Percentiles rank a stretch among this genome's conserved stretches.
These are phyloP conservation scores for Ustilago sp. DNA, from an alignment of 1,284 basidiomycete genomes.

Conservation along the genomic window DNA sequence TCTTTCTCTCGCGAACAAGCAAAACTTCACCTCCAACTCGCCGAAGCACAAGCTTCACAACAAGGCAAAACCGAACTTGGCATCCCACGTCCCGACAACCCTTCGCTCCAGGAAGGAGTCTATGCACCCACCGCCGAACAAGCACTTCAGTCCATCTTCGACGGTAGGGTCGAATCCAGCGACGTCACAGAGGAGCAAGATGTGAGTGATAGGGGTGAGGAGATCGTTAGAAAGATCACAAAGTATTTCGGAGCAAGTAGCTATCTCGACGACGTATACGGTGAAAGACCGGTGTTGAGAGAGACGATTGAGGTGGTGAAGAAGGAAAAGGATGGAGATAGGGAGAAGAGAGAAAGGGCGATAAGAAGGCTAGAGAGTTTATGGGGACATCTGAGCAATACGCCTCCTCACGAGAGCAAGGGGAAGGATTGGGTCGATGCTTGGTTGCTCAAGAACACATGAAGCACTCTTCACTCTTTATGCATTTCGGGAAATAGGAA, in stretches of 20 bases:
- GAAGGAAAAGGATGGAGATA: not conserved
- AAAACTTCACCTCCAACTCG: slow-evolving; percentile 27
- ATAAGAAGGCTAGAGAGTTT: slow-evolving; percentile 38
- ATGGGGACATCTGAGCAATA: slow-evolving; percentile 39
- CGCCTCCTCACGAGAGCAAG: slow-evolving; percentile 4
- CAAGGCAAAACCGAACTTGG: slow-evolving; percentile 24
- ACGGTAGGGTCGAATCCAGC: slow-evolving; percentile 10
- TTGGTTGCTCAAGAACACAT: slow-evolving; percentile 35
- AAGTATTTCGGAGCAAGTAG: slow-evolving; percentile 20
- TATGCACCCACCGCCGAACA: slow-evolving; percentile 35
- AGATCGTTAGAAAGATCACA: slow-evolving; percentile 32
- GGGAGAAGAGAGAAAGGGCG: slow-evolving; percentile 30
- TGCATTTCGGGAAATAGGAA: not conserved
- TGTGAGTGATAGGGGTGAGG: slow-evolving; percentile 5
- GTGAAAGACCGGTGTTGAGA: slow-evolving; percentile 11
- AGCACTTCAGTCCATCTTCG: slow-evolving; percentile 23
- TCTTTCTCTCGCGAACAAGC: slow-evolving; percentile 43
- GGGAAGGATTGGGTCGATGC: slow-evolving; percentile 32
- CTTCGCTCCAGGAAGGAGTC: slow-evolving; percentile 22
- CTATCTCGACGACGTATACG: slow-evolving; percentile 45
- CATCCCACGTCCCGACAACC: slow-evolving; percentile 40
- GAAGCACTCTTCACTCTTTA: not conserved
- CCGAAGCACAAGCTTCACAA: slow-evolving; percentile 25
- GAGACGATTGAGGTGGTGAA: slow-evolving; percentile 34
- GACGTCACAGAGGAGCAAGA: slow-evolving; percentile 5